A percentile compares a stretch with the other conserved stretches of the same genome.
Conservation (phyloP, 345 rosid species). For the Populus deltoides region DNA sequence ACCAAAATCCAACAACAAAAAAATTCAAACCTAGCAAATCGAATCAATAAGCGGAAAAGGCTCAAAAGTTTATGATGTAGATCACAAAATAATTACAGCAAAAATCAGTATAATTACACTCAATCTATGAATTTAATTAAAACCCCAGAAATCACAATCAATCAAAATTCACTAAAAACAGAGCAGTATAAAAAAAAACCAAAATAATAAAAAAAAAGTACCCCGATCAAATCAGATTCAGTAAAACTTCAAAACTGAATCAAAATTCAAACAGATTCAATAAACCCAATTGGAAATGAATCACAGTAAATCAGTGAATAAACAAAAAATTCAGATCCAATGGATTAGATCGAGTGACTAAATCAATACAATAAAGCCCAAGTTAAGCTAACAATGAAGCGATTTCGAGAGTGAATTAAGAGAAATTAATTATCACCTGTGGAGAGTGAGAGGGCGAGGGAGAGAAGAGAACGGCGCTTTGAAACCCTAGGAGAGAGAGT, state of each 20-base stretch:
- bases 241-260: slow-evolving; percentile 8
- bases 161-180: background rate
- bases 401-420: background rate
- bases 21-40: background rate
- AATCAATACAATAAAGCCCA: background rate
- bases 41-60: background rate
- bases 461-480: slow-evolving; percentile 27
- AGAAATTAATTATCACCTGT: background rate
- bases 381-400: background rate
- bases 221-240: slow-evolving; percentile 21
- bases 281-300: background rate
- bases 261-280: background rate
- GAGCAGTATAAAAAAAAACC: background rate
- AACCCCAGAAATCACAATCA: background rate
- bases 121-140: background rate
- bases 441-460: background rate
- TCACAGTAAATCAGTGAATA: too few relatives aligned
- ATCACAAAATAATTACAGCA: background rate
- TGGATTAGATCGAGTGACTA: too few relatives aligned
- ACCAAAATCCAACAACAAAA: background rate
- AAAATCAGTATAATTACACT: background rate
- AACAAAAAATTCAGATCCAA: too few relatives aligned
- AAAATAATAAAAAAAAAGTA: background rate
- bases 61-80: background rate
- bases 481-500: slow-evolving; percentile 1